Base-by-base conservation (phyloP, 2,329 filamentous ascomycete genomes). In the Penicillium paneum region DNA sequence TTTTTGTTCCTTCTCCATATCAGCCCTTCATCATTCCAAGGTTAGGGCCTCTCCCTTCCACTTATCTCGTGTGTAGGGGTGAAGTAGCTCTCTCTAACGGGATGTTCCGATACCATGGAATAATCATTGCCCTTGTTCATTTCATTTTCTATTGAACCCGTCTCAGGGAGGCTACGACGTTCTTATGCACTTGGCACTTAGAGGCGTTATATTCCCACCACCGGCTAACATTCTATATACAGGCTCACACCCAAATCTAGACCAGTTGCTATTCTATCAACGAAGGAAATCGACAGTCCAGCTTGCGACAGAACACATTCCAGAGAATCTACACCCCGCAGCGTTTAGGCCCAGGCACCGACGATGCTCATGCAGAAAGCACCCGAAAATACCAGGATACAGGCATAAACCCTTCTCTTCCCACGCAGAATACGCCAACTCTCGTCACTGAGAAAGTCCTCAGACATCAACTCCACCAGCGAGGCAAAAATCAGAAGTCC, bases 371-470 rank as follows among this genome's bases (percentile, higher is more conserved):
- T 91, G 47, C 88, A 76, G 47, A 80, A 74, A 0, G 88, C 85
- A 0, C 88, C 88, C 1, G 76, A 75, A 28, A 86, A 77, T 2
- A 91, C 86, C 5, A 85, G 76, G 29, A 84, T 54, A 53, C 84
- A 89, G 0, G 88, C 88, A 47, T 81, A 78, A 12, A 85, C 74
- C 32, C 88, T 78, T 64, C 77, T 83, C 66, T 73, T 81, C 0
- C 88, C 88, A 54, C 80, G 81, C 35, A 91, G 74, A 19, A 82
- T 77, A 63, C 79, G 81, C 78, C 89, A 90, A 71, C 86, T 90
- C 76, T 89, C 87, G 62, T 90, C 87, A 12, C 83, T 85, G 56
- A 91, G 68, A 59, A 92, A 92, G 66, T 93, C 89, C 69, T 92
- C 89, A 0, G 88, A 86, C 54, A 93, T 79, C 15, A 93, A 75